Base-by-base conservation (phyloP, 108 stramenopile species). In the Skeletonema costatum region DNA sequence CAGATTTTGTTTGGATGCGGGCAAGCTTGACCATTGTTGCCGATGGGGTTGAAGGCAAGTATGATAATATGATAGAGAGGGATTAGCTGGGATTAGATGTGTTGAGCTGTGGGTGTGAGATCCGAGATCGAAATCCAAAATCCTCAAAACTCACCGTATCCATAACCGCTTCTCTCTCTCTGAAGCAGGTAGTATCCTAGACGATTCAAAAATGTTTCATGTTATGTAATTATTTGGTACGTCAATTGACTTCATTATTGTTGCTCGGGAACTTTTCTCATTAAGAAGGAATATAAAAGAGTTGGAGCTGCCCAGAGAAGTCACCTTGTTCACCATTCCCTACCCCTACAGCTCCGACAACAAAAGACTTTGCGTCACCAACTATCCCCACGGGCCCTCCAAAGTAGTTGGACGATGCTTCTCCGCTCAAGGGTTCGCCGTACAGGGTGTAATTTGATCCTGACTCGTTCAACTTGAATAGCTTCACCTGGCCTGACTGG, bases 1-100 rank as follows among this genome's bases (percentile, higher is more conserved):
- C 60, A n/a, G 78, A 70, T 64, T 64, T 64, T 65, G 74, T 75
- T 56, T 71, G 58, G 74, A 81, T 68, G 50, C 81, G 81, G 65
- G 81, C 81, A 50, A 81, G 70, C 56, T 75, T 81, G 39, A 81
- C 81, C 81, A 81, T 81, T 36, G 31, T 60, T 53, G 53, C 11
- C n/a, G n/a, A n/a, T n/a, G n/a, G n/a, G n/a, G n/a, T n/a, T n/a
- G n/a, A n/a, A n/a, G n/a, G n/a, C n/a, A n/a, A n/a, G n/a, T n/a
- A n/a, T n/a, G n/a, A n/a, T n/a, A n/a, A n/a, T n/a, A n/a, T n/a
- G n/a, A n/a, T n/a, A n/a, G n/a, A n/a, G n/a, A n/a, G n/a, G n/a
- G n/a, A n/a, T n/a, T n/a, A n/a, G n/a, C n/a, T n/a, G n/a, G n/a
- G n/a, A n/a, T n/a, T n/a, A n/a, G n/a, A n/a, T n/a, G n/a, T n/a